These are phyloP conservation scores for Spergularia azorica DNA, from an alignment of 179 eudicot genomes.

Conservation along the genomic window DNA sequence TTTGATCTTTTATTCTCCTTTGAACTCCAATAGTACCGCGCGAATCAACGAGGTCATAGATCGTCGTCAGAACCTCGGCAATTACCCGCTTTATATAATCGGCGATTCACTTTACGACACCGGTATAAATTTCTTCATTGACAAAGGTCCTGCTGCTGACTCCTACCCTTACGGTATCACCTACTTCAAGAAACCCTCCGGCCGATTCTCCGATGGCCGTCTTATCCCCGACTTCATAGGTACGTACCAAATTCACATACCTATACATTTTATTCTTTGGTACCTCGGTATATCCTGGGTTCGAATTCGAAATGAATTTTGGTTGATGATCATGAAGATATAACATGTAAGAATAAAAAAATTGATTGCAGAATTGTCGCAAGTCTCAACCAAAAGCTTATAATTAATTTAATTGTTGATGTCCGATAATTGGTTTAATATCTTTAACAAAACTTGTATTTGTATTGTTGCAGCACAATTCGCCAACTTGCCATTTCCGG, in stretches of 20 bases:
- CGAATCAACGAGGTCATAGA: too few relatives aligned
- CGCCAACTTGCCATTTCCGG: conserved; percentile 23
- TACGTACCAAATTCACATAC: neutral
- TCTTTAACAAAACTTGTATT: too few relatives aligned
- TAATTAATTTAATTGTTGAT: too few relatives aligned
- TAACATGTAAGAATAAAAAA: too few relatives aligned
- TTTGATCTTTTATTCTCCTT: neutral
- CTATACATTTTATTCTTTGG: too few relatives aligned
- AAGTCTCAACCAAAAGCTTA: too few relatives aligned
- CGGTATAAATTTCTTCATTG: conserved; percentile 20
- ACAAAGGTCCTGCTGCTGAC: conserved; percentile 11
- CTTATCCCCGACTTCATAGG: conserved; percentile 36
- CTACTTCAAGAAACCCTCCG: conserved; percentile 32
- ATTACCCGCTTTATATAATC: conserved; percentile 25
- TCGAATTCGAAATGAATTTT: too few relatives aligned
- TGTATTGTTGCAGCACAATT: conserved; percentile 20
- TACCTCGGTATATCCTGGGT: too few relatives aligned
- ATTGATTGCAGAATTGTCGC: too few relatives aligned
- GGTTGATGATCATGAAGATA: too few relatives aligned
- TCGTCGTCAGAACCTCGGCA: neutral
- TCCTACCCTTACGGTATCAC: conserved; percentile 35
- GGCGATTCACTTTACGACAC: conserved; percentile 42
- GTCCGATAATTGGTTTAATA: too few relatives aligned
- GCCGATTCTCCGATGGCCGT: conserved; percentile 36
- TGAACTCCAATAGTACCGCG: neutral